Conservation (phyloP, 1,284 basidiomycete species). For the Cutaneotrichosporon mucoides region DNA sequence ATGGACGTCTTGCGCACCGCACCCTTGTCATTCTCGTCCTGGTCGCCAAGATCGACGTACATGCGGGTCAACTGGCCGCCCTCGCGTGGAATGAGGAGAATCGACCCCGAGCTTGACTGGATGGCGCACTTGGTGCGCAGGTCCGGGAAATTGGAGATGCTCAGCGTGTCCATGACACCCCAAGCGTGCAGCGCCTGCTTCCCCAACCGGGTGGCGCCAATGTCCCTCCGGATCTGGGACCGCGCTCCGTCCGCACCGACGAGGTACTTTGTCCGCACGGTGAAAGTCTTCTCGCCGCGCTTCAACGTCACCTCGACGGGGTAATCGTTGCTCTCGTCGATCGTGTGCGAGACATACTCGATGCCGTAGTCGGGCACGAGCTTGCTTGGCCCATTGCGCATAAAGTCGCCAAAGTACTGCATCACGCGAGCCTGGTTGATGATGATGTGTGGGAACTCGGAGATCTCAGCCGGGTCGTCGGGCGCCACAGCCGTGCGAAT, state of each 20-base stretch:
- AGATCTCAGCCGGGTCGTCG: constrained; percentile 1
- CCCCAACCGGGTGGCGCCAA: constrained; percentile 36
- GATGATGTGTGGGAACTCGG: constrained; percentile 12
- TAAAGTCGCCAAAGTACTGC: constrained; percentile 14
- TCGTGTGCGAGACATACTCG: constrained; percentile 5
- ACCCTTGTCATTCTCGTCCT: constrained; percentile 13
- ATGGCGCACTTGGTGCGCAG: constrained; percentile 35
- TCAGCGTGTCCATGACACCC: constrained; percentile 37
- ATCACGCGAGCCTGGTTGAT: constrained; percentile 13
- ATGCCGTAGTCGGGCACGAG: constrained; percentile 11
- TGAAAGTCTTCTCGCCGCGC: constrained; percentile 8
- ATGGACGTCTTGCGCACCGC: constrained; percentile 45
- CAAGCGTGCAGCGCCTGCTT: constrained; percentile 41
- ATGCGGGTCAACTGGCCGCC: constrained; percentile 26
- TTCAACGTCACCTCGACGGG: constrained; percentile 27
- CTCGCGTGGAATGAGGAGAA: constrained; percentile 39
- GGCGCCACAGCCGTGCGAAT: constrained; percentile 6
- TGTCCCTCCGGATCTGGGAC: constrained; percentile 20
- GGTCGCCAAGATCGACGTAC: constrained; percentile 19
- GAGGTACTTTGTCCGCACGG: constrained; percentile 24
- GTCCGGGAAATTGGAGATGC: constrained; percentile 19
- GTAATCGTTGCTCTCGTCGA: constrained; percentile 23
- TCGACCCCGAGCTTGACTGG: constrained; percentile 30
- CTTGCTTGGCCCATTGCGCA: constrained; percentile 3
- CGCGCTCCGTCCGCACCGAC: constrained; percentile 28